Conservation (phyloP, 2,329 filamentous ascomycete genomes). For the Pseudocercospora pini-densiflorae region DNA sequence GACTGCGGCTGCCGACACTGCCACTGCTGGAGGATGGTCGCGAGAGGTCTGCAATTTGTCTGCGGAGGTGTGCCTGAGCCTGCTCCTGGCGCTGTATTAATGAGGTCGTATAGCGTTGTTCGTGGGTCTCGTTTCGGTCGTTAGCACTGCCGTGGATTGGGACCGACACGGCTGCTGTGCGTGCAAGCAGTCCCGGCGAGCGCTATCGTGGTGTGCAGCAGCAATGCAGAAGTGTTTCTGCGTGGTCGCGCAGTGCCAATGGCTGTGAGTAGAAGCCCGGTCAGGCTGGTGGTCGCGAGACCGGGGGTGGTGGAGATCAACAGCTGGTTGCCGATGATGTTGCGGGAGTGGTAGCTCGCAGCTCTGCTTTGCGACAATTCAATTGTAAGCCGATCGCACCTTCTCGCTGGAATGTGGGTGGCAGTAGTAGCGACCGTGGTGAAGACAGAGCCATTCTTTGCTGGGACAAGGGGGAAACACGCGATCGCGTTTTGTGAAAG, state of each 20-base stretch:
- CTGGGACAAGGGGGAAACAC: neutral
- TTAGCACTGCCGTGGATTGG: conserved; percentile 49
- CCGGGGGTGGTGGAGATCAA: conserved; percentile 8
- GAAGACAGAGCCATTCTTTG: conserved; percentile 13
- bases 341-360: neutral
- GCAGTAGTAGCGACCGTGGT: neutral
- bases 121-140: conserved; percentile 60
- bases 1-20: conserved; percentile 50
- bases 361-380: conserved; percentile 2
- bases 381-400: neutral
- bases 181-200: conserved; percentile 15
- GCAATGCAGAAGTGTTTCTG: neutral
- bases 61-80: conserved; percentile 36
- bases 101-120: conserved; percentile 55
- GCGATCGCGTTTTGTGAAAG: conserved; percentile 13
- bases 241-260: conserved; percentile 12
- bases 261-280: conserved; percentile 7
- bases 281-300: conserved; percentile 10
- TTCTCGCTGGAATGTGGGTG: neutral
- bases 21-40: conserved; percentile 59
- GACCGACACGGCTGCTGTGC: conserved; percentile 48
- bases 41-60: conserved; percentile 41
- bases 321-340: neutral
- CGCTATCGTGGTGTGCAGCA: conserved; percentile 1
- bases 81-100: conserved; percentile 56